Conservation (phyloP, 306 rosid genomes). For the Dalbergia oliveri region DNA sequence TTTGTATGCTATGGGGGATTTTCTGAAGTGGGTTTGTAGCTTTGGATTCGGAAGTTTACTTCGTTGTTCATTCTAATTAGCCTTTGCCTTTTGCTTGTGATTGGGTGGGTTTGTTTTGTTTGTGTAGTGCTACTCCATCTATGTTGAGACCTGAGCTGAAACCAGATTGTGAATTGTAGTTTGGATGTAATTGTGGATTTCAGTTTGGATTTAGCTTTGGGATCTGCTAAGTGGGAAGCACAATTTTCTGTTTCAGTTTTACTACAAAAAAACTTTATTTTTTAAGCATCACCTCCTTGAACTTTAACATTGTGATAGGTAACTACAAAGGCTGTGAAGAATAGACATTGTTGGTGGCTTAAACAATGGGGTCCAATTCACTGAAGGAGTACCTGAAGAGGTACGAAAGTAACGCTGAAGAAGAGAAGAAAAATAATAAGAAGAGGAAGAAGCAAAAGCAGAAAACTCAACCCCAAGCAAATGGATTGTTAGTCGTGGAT, state of each 20-base stretch:
- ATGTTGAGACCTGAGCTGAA: no score
- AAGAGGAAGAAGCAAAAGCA: slow-evolving; percentile 56
- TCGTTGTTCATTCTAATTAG: no score
- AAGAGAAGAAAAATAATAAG: slow-evolving; percentile 58
- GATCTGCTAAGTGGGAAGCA: no score
- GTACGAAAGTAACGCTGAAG: slow-evolving; percentile 67
- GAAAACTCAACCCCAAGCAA: slow-evolving; percentile 54
- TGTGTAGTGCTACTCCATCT: no score
- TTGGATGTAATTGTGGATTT: no score
- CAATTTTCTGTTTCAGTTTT: background rate
- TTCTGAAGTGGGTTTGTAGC: no score
- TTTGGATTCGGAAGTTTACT: no score
- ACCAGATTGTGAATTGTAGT: no score
- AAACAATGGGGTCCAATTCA: slow-evolving; percentile 57
- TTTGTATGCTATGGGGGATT: no score
- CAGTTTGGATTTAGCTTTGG: no score
- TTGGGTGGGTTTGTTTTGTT: no score
- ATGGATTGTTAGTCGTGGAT: slow-evolving; percentile 74
- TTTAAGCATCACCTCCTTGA: slow-evolving; percentile 32
- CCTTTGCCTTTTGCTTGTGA: no score
- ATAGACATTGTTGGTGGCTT: slow-evolving; percentile 51
- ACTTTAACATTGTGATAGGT: slow-evolving; percentile 30
- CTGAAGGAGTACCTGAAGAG: slow-evolving; percentile 81
- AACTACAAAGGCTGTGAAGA: slow-evolving; percentile 30
- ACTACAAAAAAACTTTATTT: background rate